Evolutionary conservation across 1,284 basidiomycete species (phyloP), one percentile per base, ranked within the genome.

Genomic region (Tilletia walkeri): DNA sequence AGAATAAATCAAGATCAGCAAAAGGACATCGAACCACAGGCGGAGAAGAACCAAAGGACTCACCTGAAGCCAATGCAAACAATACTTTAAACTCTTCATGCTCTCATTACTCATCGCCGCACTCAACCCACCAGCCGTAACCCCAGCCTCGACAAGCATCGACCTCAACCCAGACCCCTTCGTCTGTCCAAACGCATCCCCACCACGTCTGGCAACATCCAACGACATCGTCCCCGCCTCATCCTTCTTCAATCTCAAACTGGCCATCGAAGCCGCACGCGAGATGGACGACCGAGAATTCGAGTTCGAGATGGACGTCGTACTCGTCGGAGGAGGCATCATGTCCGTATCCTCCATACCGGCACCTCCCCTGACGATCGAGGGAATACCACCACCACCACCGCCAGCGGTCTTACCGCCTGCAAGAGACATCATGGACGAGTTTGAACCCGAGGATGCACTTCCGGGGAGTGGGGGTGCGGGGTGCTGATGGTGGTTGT

Each of bases 21-120:
- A n/a, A n/a, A n/a, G n/a, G n/a, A n/a, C n/a, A n/a, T n/a, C n/a
- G n/a, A n/a, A n/a, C n/a, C n/a, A n/a, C n/a, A n/a, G n/a, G n/a
- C n/a, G n/a, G n/a, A n/a, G n/a, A n/a, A n/a, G n/a, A n/a, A n/a
- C n/a, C n/a, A 41, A 59, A 68, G n/a, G 24, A 12, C 48, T 54
- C 36, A 59, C 34, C 63, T 91, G 89, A n/a, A 95, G 86, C 92
- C 92, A 94, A 71, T 92, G 89, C 47, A 95, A 84, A 84, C 92
- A 94, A 81, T 94, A 95, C 82, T 90, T 90, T 66, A 95, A 84
- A 68, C 90, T 87, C 73, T 91, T 88, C 91, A 95, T 92, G 80
- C 90, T 93, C 84, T 95, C 93, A 75, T 94, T 92, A 82, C 92
- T 93, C 68, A 94, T 87, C 2, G 93, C 93, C 0, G 92, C 92